Percentiles rank a stretch among this genome's conserved stretches.
Evolutionary conservation across 1,284 basidiomycete genomes (phyloP).

Genomic region (Mycosarcoma mackinlayi): DNA sequence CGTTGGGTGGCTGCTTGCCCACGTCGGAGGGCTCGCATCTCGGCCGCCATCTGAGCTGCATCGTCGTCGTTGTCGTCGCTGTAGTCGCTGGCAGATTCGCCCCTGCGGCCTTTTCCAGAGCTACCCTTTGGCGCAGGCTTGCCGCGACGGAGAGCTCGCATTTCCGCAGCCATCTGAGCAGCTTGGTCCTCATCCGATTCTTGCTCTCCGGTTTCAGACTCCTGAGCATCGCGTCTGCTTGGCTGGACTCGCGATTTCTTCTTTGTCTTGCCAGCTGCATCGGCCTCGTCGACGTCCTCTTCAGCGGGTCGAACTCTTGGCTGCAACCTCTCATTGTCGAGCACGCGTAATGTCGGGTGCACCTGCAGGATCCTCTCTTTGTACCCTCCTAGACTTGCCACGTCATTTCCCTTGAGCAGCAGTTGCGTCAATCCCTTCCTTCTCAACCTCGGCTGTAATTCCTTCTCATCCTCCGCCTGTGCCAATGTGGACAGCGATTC

Average conservation of each 20-base stretch:
- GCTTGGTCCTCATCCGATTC: slow-evolving; percentile 26
- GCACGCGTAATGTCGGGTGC: slow-evolving; percentile 45
- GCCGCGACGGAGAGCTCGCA: slow-evolving; percentile 22
- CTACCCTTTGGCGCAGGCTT: slow-evolving; percentile 5
- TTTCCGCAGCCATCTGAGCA: slow-evolving; percentile 25
- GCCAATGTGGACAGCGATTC: slow-evolving; percentile 42
- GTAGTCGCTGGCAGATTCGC: slow-evolving; percentile 11
- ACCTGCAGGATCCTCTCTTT: slow-evolving; percentile 41
- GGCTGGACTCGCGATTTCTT: background rate
- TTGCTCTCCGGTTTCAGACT: slow-evolving; percentile 1
- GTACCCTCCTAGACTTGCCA: slow-evolving; percentile 39
- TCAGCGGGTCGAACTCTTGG: slow-evolving; percentile 22
- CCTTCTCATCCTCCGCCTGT: slow-evolving; percentile 9
- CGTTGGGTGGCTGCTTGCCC: slow-evolving; percentile 7
- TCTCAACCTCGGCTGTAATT: slow-evolving; percentile 27
- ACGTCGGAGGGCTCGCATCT: slow-evolving; percentile 40
- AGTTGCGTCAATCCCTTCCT: slow-evolving; percentile 54
- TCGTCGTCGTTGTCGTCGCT: slow-evolving; percentile 32
- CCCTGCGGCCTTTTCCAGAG: slow-evolving; percentile 2
- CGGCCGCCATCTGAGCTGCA: slow-evolving; percentile 33
- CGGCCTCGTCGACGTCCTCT: slow-evolving; percentile 5
- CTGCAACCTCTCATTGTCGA: slow-evolving; percentile 52
- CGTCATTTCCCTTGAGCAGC: slow-evolving; percentile 53
- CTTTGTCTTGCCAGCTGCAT: background rate
- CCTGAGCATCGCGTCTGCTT: background rate